These are phyloP conservation scores for Hyparrhenia diplandra DNA, from an alignment of 176 grass and related monocot genomes.

Conservation along the genomic window DNA sequence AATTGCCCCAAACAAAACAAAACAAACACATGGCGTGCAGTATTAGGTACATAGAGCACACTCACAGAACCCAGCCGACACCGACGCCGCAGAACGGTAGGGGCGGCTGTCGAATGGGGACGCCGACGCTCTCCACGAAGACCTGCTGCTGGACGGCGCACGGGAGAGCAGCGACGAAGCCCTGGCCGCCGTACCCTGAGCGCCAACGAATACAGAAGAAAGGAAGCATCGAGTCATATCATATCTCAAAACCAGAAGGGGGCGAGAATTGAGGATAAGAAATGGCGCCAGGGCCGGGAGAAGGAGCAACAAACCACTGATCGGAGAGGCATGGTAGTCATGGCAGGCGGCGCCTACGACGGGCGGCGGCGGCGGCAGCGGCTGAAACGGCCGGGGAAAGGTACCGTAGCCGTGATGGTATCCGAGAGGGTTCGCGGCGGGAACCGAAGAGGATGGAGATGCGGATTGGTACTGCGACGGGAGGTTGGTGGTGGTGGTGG, in stretches of 20 bases:
- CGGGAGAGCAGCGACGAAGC: slow-evolving; percentile 10
- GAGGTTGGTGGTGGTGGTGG: neutral
- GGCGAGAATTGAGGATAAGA: neutral
- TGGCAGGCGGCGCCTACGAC: neutral
- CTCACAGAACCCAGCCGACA: slow-evolving; percentile 63
- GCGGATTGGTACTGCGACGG: neutral
- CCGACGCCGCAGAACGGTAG: slow-evolving; percentile 59
- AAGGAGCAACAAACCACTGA: neutral
- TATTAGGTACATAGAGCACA: neutral
- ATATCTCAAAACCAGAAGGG: neutral
- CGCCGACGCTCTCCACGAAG: slow-evolving; percentile 25
- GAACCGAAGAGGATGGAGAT: neutral
- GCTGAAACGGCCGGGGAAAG: neutral
- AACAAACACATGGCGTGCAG: neutral
- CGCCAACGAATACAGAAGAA: neutral
- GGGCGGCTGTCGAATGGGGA: slow-evolving; percentile 33
- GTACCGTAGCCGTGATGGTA: neutral
- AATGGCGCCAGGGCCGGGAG: neutral
- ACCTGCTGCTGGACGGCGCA: slow-evolving; percentile 18
- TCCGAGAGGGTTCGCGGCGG: neutral
- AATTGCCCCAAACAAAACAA: neutral
- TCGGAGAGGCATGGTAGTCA: neutral
- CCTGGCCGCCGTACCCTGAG: neutral
- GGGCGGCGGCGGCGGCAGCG: too few species aligned
- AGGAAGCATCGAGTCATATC: neutral